Evolutionary conservation across 352 stramenopile species (phyloP).

Genomic region (Globisporangium emineosum): DNA sequence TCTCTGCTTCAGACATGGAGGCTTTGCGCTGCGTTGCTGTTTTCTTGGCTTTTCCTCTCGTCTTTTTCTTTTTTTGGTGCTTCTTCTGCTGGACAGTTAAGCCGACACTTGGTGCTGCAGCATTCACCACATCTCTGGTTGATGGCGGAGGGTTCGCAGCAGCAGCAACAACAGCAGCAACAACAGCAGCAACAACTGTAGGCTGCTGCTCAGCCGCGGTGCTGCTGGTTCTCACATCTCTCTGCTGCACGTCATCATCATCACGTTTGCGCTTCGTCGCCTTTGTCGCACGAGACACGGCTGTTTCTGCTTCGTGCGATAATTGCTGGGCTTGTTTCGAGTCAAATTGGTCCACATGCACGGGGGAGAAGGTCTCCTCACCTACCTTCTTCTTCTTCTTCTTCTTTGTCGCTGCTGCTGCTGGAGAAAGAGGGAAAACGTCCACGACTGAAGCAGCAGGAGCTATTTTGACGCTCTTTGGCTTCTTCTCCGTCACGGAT

Average conservation of each 20-base stretch:
- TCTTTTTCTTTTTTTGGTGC: background rate
- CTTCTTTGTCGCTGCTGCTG: background rate
- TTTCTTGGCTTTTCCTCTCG: background rate
- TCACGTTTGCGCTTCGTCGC: background rate
- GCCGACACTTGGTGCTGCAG: background rate
- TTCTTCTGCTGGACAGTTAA: no score
- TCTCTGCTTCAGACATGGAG: background rate
- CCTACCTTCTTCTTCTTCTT: background rate
- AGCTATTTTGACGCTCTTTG: background rate
- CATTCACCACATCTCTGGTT: background rate
- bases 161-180: background rate
- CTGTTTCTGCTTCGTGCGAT: background rate
- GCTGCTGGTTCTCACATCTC: background rate
- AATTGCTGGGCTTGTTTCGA: background rate
- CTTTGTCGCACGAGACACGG: background rate
- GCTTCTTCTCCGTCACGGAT: background rate
- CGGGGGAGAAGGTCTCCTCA: background rate
- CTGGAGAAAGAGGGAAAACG: background rate
- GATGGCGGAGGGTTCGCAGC: background rate
- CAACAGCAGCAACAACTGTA: no score
- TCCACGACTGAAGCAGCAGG: background rate
- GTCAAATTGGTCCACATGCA: background rate
- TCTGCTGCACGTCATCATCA: background rate
- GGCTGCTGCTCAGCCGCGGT: background rate
- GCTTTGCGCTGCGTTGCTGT: background rate